Percentiles rank a stretch among this genome's conserved stretches.
phyloP scores from a whole-genome alignment of 768 basidiomycete genomes.

The Lactifluus volemus region DNA sequence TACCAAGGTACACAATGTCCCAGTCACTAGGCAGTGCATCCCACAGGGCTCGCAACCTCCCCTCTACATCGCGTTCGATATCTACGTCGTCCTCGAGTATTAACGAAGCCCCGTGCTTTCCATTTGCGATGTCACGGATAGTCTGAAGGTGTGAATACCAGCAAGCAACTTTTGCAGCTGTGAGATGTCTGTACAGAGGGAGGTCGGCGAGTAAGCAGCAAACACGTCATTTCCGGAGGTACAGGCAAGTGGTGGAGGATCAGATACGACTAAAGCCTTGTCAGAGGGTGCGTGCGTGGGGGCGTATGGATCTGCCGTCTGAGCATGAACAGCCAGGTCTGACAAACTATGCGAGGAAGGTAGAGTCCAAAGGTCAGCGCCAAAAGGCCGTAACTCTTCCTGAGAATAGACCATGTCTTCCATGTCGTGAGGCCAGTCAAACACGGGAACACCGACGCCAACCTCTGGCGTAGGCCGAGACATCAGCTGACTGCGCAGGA shows the following conservation, averaged over 20 bases:
- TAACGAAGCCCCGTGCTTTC: constrained; percentile 33
- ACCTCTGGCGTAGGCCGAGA: constrained; percentile 35
- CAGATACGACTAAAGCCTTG: not conserved
- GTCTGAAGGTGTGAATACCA: constrained; percentile 60
- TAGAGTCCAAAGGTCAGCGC: constrained; percentile 21
- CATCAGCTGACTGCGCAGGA: constrained; percentile 24
- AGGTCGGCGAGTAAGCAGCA: constrained; percentile 29
- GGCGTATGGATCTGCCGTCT: not conserved
- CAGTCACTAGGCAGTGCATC: constrained; percentile 45
- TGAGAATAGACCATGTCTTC: constrained; percentile 8
- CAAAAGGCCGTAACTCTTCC: constrained; percentile 7
- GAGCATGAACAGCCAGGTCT: not conserved
- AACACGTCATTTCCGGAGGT: constrained; percentile 30
- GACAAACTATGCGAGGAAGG: constrained; percentile 1
- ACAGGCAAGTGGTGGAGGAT: constrained; percentile 12
- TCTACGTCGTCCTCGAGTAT: constrained; percentile 78
- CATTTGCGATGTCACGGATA: constrained; percentile 35
- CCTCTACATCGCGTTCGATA: constrained; percentile 54
- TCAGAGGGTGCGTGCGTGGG: not conserved
- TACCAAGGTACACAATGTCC: constrained; percentile 71
- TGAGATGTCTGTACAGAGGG: constrained; percentile 44
- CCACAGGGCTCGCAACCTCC: constrained; percentile 40
- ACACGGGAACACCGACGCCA: not conserved
- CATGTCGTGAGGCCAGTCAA: constrained; percentile 22
- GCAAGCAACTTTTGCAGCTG: constrained; percentile 54